Evolutionary conservation across 2,329 filamentous ascomycete species (phyloP).

Genomic region (Epichloe uncinata): DNA sequence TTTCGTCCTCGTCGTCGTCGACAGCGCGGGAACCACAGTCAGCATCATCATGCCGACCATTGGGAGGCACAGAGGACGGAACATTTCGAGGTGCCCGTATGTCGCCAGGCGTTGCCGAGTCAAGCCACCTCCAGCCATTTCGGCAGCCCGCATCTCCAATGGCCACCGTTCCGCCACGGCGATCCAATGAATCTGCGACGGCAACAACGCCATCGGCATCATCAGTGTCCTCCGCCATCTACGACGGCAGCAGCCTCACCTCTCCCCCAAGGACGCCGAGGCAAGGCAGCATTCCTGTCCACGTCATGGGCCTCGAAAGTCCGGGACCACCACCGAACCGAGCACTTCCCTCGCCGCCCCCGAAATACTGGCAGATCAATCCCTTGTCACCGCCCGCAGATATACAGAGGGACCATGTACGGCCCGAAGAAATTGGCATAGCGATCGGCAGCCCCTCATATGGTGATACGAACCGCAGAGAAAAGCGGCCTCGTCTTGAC

Average conservation of each 20-base stretch:
- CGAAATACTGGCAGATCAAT: constrained; percentile 3
- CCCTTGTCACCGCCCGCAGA: constrained; percentile 2
- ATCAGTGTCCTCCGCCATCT: not conserved
- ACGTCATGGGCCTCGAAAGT: constrained; percentile 13
- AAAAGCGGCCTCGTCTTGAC: constrained; percentile 11
- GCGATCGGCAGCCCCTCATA: constrained; percentile 2
- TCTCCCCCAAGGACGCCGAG: constrained; percentile 4
- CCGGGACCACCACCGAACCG: constrained; percentile 31
- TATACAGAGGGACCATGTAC: not conserved
- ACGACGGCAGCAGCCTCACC: not conserved
- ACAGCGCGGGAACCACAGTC: not conserved
- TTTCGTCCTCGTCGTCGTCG: not conserved
- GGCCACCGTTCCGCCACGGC: not conserved
- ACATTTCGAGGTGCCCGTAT: not conserved
- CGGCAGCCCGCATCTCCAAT: not conserved
- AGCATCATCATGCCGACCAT: not conserved
- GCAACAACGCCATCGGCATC: not conserved
- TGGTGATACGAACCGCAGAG: not conserved
- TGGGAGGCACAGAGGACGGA: not conserved
- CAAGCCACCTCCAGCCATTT: not conserved
- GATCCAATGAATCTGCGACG: not conserved
- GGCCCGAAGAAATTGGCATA: constrained; percentile 1
- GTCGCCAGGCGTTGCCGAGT: not conserved
- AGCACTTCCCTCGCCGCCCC: constrained; percentile 25
- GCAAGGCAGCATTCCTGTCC: constrained; percentile 1